Conservation (phyloP, 2,329 filamentous ascomycete genomes). For the Penicillium rolfsii region DNA sequence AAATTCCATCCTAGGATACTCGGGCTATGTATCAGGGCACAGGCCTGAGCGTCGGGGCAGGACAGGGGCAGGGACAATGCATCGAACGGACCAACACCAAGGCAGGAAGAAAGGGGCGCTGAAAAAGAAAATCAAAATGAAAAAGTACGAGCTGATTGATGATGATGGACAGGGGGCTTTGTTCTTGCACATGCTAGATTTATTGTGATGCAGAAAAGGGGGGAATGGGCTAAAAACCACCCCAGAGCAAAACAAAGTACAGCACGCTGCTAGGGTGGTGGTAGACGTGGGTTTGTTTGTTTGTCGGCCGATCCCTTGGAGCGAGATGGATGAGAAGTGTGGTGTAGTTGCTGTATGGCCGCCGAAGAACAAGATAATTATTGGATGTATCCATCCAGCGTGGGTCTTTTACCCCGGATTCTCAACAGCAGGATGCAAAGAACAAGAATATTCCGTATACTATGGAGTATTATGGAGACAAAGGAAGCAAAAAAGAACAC, state of each 20-base stretch:
- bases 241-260: not conserved
- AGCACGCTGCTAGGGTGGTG: not conserved
- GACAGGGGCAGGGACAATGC: conserved; percentile 5
- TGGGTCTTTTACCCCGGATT: conserved; percentile 22
- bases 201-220: not conserved
- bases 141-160: not conserved
- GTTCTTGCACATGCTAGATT: not conserved
- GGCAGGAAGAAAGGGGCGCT: conserved; percentile 7
- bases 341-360: not conserved
- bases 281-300: not conserved
- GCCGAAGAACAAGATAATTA: not conserved
- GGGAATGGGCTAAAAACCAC: not conserved
- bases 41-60: conserved; percentile 12
- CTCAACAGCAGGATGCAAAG: not conserved
- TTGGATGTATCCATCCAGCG: not conserved
- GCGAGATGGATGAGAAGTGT: not conserved
- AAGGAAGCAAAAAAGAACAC: not conserved
- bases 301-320: not conserved
- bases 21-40: conserved; percentile 11
- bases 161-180: not conserved
- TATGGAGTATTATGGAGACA: conserved; percentile 3
- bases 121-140: not conserved
- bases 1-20: not conserved
- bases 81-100: not conserved
- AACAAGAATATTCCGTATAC: not conserved